phyloP scores from a whole-genome alignment of 75 land plant species.

The Sequoia sempervirens region DNA sequence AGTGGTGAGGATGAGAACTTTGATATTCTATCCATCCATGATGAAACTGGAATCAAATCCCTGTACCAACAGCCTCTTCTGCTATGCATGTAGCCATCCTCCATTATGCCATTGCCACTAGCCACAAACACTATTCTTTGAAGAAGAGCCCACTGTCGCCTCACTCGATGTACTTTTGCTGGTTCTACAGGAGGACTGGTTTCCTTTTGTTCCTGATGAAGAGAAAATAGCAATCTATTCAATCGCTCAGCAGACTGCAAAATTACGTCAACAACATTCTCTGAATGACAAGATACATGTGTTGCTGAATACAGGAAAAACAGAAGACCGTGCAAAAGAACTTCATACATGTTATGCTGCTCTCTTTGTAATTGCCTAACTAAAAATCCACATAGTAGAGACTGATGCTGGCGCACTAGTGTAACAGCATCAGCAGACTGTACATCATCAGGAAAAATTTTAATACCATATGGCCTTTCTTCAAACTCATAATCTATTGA shows the following conservation, averaged over 20 bases:
- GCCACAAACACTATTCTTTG: slow-evolving; percentile 64
- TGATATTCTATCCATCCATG: slow-evolving; percentile 68
- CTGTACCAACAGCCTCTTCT: slow-evolving; percentile 19
- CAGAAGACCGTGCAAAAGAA: slow-evolving; percentile 72
- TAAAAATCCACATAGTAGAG: slow-evolving; percentile 60
- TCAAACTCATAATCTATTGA: slow-evolving; percentile 14
- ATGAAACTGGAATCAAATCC: slow-evolving; percentile 63
- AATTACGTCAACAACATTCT: slow-evolving; percentile 64
- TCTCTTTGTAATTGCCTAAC: slow-evolving; percentile 50
- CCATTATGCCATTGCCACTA: slow-evolving; percentile 42
- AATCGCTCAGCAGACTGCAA: slow-evolving; percentile 62
- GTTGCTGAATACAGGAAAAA: slow-evolving; percentile 82
- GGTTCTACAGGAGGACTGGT: slow-evolving; percentile 29
- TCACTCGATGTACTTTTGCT: slow-evolving; percentile 33
- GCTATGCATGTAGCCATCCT: slow-evolving; percentile 10
- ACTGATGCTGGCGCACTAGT: slow-evolving; percentile 81
- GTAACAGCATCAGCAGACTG: slow-evolving; percentile 75
- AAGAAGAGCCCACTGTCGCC: slow-evolving; percentile 71
- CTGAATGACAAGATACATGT: slow-evolving; percentile 56
- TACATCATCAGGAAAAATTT: slow-evolving; percentile 32
- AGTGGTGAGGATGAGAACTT: slow-evolving; percentile 46
- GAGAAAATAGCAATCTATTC: slow-evolving; percentile 43
- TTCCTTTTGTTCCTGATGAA: slow-evolving; percentile 43
- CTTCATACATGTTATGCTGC: slow-evolving; percentile 67
- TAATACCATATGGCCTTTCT: slow-evolving; percentile 21